Conservation (phyloP, 768 basidiomycete genomes). For the Amanita phalloides region DNA sequence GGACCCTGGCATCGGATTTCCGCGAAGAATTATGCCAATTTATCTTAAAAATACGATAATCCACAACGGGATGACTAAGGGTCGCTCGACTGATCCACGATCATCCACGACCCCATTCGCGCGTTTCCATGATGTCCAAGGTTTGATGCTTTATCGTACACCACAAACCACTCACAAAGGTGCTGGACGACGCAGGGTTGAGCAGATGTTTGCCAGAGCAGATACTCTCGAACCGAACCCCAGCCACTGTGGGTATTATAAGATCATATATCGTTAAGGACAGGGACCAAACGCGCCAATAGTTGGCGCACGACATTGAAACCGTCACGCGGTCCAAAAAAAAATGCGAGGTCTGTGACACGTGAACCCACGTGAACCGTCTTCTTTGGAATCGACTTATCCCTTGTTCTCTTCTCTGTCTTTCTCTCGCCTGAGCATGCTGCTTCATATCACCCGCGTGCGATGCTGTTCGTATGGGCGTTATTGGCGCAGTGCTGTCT, state of each 20-base stretch:
- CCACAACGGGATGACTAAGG: neutral
- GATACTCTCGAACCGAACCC: neutral
- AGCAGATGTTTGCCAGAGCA: neutral
- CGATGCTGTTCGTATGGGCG: no score
- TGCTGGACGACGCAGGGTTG: neutral
- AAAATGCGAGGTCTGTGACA: neutral
- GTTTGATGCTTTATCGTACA: neutral
- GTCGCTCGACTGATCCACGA: neutral
- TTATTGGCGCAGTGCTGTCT: no score
- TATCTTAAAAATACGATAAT: neutral
- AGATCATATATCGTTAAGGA: neutral
- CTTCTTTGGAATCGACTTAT: neutral
- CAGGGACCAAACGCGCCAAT: neutral
- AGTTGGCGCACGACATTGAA: neutral
- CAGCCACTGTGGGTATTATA: neutral
- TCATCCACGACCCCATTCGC: conserved; percentile 2
- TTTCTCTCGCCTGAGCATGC: neutral
- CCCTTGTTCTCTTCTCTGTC: neutral
- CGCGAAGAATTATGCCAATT: neutral
- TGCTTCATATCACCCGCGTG: neutral
- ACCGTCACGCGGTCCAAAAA: neutral
- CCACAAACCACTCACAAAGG: neutral
- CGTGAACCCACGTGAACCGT: neutral
- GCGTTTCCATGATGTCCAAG: conserved; percentile 1
- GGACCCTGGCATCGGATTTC: neutral